A percentile compares a stretch with the other conserved stretches of the same genome.
phyloP scores from a whole-genome alignment of 2,329 filamentous ascomycete genomes.

The Botrytis tulipae region DNA sequence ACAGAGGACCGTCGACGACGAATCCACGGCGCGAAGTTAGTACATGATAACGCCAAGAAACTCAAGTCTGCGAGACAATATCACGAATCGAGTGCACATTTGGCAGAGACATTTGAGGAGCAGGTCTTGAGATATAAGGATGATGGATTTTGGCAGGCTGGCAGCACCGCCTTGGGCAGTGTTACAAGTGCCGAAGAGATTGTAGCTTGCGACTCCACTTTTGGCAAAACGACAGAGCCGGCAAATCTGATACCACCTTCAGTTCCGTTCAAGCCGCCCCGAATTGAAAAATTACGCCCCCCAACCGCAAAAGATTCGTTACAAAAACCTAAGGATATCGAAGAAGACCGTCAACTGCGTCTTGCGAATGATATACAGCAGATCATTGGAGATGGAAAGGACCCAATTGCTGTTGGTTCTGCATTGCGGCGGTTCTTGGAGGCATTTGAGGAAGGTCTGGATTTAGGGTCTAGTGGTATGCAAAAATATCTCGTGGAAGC shows the following conservation, averaged over 20 bases:
- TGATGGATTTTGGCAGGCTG: slow-evolving; percentile 13
- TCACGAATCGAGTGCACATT: slow-evolving; percentile 35
- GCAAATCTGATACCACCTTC: not conserved
- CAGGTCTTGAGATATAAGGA: slow-evolving; percentile 24
- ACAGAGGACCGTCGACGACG: slow-evolving; percentile 57
- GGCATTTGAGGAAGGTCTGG: slow-evolving; percentile 31
- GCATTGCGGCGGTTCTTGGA: slow-evolving; percentile 31
- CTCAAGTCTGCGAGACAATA: slow-evolving; percentile 47
- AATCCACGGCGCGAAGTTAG: slow-evolving; percentile 50
- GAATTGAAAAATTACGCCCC: not conserved
- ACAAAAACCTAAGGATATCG: not conserved
- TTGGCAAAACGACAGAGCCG: not conserved
- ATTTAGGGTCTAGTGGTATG: slow-evolving; percentile 21
- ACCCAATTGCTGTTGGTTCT: slow-evolving; percentile 23
- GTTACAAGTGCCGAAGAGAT: not conserved
- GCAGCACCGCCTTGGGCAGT: not conserved
- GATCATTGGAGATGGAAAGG: slow-evolving; percentile 24
- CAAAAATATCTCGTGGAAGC: slow-evolving; percentile 24
- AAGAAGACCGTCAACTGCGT: slow-evolving; percentile 25
- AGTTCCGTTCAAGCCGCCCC: slow-evolving; percentile 3
- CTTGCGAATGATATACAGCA: slow-evolving; percentile 30
- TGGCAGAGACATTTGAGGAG: slow-evolving; percentile 31
- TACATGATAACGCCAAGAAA: slow-evolving; percentile 53
- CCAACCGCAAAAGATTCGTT: not conserved
- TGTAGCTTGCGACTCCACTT: not conserved